Evolutionary conservation across 345 rosid genomes (phyloP), one percentile per base, ranked within the genome.

Genomic region (Pistacia vera): DNA sequence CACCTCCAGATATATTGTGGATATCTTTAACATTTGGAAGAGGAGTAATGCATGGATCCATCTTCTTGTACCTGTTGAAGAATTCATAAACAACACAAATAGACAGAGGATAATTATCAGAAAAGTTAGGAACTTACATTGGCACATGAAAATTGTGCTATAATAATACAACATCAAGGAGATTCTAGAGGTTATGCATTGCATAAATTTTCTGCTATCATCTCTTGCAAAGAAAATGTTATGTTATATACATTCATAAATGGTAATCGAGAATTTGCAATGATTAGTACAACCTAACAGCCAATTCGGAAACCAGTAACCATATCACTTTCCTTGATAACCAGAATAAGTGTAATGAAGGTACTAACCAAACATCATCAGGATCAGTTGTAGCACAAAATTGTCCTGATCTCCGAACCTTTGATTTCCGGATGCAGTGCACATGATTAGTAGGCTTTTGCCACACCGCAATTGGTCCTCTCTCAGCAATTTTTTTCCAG

Each of bases 401-500:
- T 28, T 25, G 30, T 11, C 83, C 86, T 71, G 86, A 84, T 63
- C 77, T 87, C 63, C 62, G 78, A 65, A 76, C 67, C 71, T 75
- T 87, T 16, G 77, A 74, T 78, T 76, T 86, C 73, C 73, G 48
- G 35, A 77, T 78, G 85, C 94, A 92, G 60, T 87, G 83, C 14
- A 76, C 2, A 78, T 89, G 94, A 86, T 89, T 92, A 44, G 56
- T 83, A 20, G 91, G 93, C 81, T 92, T 92, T 81, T 83, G 77
- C 94, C 94, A 92, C 12, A 92, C 81, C 10, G 92, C 92, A 71
- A 86, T 61, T 0, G 83, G 80, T 25, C 82, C 85, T 25, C 35
- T 90, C 74, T 92, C 94, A 28, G 84, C 82, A 69, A 86, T 73
- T 79, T 90, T 92, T 77, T 86, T 88, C 94, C 97, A 92, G 83